A percentile compares a stretch with the other conserved stretches of the same genome.
Evolutionary conservation across 1,284 basidiomycete species (phyloP).

Genomic region (Heterobasidion parviporum): DNA sequence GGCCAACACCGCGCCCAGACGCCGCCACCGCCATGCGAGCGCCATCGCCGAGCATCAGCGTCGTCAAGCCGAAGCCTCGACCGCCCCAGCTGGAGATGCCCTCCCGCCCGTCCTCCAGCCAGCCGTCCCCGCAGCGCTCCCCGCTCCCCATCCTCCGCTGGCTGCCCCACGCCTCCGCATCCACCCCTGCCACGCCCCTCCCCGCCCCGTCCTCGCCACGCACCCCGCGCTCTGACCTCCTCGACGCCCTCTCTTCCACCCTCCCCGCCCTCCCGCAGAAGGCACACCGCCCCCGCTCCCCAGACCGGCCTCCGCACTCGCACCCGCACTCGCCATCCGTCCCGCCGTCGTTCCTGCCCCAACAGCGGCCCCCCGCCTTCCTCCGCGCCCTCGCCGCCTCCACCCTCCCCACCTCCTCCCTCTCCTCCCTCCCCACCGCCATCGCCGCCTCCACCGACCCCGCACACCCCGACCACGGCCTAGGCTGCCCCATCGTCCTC

Average conservation of each 20-base stretch:
- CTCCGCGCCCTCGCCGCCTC: constrained; percentile 53
- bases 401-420: constrained; percentile 56
- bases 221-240: not conserved
- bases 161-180: constrained; percentile 25
- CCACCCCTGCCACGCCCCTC: constrained; percentile 14
- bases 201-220: no score
- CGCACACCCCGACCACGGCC: constrained; percentile 15
- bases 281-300: not conserved
- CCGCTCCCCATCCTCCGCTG: constrained; percentile 40
- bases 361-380: constrained; percentile 44
- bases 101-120: constrained; percentile 9
- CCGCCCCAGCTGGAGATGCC: constrained; percentile 7
- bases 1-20: not conserved
- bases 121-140: constrained; percentile 6
- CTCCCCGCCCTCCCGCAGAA: not conserved
- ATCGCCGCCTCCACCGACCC: constrained; percentile 19
- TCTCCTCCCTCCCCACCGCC: constrained; percentile 25
- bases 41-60: not conserved
- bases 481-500: constrained; percentile 25
- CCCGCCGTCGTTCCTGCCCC: constrained; percentile 14
- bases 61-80: not conserved
- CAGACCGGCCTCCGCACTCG: constrained; percentile 20
- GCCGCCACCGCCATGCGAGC: not conserved
- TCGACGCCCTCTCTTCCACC: constrained; percentile 9
- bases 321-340: constrained; percentile 39